phyloP scores from a whole-genome alignment of 73 alveolate species.

The Diophrys sp. region DNA sequence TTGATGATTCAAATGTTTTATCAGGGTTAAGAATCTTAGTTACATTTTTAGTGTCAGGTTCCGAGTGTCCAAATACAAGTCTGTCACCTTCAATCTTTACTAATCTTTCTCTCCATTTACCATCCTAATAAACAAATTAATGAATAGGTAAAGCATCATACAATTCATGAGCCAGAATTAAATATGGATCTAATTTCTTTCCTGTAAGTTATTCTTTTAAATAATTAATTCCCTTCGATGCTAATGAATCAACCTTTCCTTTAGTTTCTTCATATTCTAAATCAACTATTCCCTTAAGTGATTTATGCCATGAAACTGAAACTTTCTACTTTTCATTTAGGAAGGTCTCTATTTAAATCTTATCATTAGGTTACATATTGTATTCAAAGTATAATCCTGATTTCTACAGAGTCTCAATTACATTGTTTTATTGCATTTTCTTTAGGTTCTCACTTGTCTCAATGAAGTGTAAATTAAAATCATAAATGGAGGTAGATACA shows the following conservation, averaged over 20 bases:
- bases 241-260: no score
- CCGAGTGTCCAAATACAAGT: conserved; percentile 39
- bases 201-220: no score
- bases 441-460: conserved; percentile 62
- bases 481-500: background rate
- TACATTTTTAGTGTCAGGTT: conserved; percentile 62
- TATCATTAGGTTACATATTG: conserved; percentile 1
- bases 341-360: conserved; percentile 23
- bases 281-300: no score
- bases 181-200: conserved; percentile 72
- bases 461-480: conserved; percentile 27
- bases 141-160: conserved; percentile 89
- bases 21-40: conserved; percentile 74
- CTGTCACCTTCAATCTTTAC: conserved; percentile 16
- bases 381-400: conserved; percentile 14
- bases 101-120: conserved; percentile 71
- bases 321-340: conserved; percentile 18
- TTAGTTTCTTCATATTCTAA: no score
- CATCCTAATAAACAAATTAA: conserved; percentile 49
- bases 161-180: conserved; percentile 86
- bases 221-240: no score
- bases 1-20: conserved; percentile 55
- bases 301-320: conserved; percentile 36
- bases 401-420: conserved; percentile 37
- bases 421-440: conserved; percentile 54